phyloP scores from a whole-genome alignment of 495 filamentous ascomycete genomes.

The Penicillium samsonianum region DNA sequence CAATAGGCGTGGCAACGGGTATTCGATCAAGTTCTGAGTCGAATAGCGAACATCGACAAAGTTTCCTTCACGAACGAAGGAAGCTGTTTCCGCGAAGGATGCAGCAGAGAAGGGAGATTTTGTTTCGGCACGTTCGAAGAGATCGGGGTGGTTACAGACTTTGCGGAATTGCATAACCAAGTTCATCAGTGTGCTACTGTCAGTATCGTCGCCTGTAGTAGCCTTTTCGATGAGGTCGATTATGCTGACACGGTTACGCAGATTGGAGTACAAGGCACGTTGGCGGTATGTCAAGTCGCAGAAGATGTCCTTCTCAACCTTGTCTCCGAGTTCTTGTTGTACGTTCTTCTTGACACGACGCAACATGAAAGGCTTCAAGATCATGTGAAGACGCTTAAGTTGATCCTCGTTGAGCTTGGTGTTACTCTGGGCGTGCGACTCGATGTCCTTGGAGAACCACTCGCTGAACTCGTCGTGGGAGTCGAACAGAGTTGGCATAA shows the following conservation, averaged over 20 bases:
- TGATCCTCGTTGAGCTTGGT: constrained; percentile 98
- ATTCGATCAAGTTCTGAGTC: constrained; percentile 81
- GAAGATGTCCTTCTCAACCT: constrained; percentile 95
- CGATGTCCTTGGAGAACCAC: constrained; percentile 99
- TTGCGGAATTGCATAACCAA: constrained; percentile 99
- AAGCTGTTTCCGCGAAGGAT: constrained; percentile 89
- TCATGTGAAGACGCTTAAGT: constrained; percentile 95
- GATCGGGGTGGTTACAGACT: constrained; percentile 97
- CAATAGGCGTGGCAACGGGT: constrained; percentile 75
- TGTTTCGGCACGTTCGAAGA: constrained; percentile 93
- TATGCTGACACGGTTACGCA: constrained; percentile 95
- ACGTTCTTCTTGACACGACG: constrained; percentile 99
- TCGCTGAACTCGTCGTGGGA: constrained; percentile 99
- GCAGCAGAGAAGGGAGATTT: constrained; percentile 79
- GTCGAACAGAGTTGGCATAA: constrained; percentile 98
- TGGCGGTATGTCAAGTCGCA: constrained; percentile 97
- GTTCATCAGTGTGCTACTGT: constrained; percentile 96
- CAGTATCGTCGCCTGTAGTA: constrained; percentile 88
- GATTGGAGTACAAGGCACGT: constrained; percentile 86
- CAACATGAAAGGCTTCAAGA: constrained; percentile 98
- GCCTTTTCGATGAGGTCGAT: constrained; percentile 99
- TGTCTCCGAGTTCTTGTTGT: constrained; percentile 97
- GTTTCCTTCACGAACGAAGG: constrained; percentile 85
- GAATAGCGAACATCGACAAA: constrained; percentile 84
- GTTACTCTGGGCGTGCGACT: constrained; percentile 97